Base-by-base conservation (phyloP, 2,329 filamentous ascomycete species). In the Bipolaris gigantea region DNA sequence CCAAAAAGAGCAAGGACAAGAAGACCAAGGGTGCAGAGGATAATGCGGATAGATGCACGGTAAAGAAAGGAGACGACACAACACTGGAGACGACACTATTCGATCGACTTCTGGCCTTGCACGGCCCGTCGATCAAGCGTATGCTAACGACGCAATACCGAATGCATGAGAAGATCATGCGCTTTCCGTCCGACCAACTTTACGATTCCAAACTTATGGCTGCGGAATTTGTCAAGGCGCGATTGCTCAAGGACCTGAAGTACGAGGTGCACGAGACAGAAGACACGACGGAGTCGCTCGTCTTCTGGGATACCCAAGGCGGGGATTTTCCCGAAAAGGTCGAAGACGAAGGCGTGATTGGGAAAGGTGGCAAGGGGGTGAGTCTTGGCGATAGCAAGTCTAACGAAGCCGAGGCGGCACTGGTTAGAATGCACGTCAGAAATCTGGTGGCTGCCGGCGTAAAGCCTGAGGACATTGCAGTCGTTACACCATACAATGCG, bases 71-170 rank as follows among this genome's bases (percentile, higher is more conserved):
- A 34, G 50, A 54, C 41, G 81, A 80, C 5, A 80, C 85, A 65
- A 86, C 83, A 1, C 82, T 99, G 5, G 92, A 96, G 69, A 89
- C 83, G n/a, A 97, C 94, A 0, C 80, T 99, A 27, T 99, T 99
- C 73, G 93, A 97, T 73, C 84, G 94, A 25, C 81, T 99, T 38
- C 81, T 99, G 40, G 81, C 83, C 5, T 79, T 97, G 15, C 90
- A 99, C 70, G 94, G 94, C 0, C 77, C 86, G 1, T 80, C 80
- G 4, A 92, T 99, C 77, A 97, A 97, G 78, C 83, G 89, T 47
- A 96, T 97, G 90, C 84, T 99, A 21, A 97, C 91, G 4, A 96
- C 89, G 4, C 94, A 99, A 76, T 99, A 99, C 74, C 91, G 94
- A 34, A 99, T 99, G 94, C 92, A 99, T 71, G 89, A 96, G 69